Evolutionary conservation across 805 yeast genomes (phyloP).

Genomic region (Wickerhamiella siamensis): DNA sequence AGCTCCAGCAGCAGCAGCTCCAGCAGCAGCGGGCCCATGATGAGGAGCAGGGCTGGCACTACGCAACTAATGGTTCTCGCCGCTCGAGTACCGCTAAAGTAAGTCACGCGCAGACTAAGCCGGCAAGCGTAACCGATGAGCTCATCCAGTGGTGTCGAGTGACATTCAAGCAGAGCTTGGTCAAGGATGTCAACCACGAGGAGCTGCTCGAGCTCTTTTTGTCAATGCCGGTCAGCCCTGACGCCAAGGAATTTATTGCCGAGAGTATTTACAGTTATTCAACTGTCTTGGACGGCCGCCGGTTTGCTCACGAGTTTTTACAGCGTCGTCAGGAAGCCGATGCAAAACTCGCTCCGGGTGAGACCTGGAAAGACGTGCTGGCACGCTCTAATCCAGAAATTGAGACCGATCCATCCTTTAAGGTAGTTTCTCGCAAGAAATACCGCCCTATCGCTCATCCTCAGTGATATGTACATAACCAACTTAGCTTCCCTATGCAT

Average conservation of each 20-base stretch:
- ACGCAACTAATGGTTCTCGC: not conserved
- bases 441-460: conserved; percentile 15
- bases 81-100: conserved; percentile 4
- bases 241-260: conserved; percentile 71
- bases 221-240: conserved; percentile 61
- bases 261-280: conserved; percentile 68
- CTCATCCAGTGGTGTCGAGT: conserved; percentile 29
- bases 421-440: conserved; percentile 48
- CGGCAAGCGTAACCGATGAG: conserved; percentile 23
- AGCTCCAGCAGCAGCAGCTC: not conserved
- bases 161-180: conserved; percentile 33
- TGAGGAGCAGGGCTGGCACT: not conserved
- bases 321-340: conserved; percentile 67
- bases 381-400: conserved; percentile 23
- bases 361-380: conserved; percentile 65
- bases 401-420: conserved; percentile 33
- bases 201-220: conserved; percentile 70
- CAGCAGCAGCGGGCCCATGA: too few species aligned
- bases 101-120: conserved; percentile 4
- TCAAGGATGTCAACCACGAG: conserved; percentile 59
- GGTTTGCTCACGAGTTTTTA: conserved; percentile 82
- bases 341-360: conserved; percentile 30
- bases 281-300: conserved; percentile 82
- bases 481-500: not conserved
- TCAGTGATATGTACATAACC: not conserved